Evolutionary conservation across 257 asterid species (phyloP).

Genomic region (Verbena officinalis): DNA sequence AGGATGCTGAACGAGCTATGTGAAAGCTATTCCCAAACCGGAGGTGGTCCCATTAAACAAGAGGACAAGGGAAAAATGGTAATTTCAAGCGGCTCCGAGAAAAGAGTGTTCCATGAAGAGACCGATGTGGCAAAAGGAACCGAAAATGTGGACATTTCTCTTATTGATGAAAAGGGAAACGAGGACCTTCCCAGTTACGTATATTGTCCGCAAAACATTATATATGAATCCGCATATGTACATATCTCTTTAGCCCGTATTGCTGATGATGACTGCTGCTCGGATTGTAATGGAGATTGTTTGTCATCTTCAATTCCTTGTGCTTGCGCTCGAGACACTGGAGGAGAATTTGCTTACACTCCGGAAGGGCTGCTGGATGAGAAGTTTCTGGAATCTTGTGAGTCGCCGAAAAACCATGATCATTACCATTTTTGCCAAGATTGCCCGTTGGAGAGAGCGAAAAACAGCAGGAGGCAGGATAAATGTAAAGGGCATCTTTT

Average conservation of each 20-base stretch:
- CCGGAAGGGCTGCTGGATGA: conserved; percentile 58
- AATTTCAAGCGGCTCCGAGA: conserved; percentile 21
- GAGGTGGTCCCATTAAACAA: conserved; percentile 7
- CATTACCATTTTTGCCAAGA: conserved; percentile 50
- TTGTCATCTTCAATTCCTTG: conserved; percentile 65
- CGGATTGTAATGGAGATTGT: conserved; percentile 60
- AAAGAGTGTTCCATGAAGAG: conserved; percentile 26
- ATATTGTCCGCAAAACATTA: conserved; percentile 45
- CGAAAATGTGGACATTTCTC: conserved; percentile 57
- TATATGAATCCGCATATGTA: conserved; percentile 60
- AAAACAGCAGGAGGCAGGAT: conserved; percentile 37
- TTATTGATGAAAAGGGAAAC: conserved; percentile 50
- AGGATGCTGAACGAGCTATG: conserved; percentile 41
- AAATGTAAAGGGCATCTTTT: conserved; percentile 64
- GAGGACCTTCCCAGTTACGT: conserved; percentile 48
- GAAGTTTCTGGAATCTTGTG: conserved; percentile 49
- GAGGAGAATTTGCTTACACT: conserved; percentile 83
- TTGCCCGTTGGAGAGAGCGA: conserved; percentile 84
- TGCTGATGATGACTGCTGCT: conserved; percentile 74
- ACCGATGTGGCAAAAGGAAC: conserved; percentile 60
- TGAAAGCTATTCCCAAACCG: conserved; percentile 30
- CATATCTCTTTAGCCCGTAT: conserved; percentile 69
- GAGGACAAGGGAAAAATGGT: conserved; percentile 25
- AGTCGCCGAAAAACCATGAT: conserved; percentile 45
- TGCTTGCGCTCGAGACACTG: conserved; percentile 76